Evolutionary conservation across 1,284 basidiomycete species (phyloP).

Genomic region (Boletus chippewaensis): DNA sequence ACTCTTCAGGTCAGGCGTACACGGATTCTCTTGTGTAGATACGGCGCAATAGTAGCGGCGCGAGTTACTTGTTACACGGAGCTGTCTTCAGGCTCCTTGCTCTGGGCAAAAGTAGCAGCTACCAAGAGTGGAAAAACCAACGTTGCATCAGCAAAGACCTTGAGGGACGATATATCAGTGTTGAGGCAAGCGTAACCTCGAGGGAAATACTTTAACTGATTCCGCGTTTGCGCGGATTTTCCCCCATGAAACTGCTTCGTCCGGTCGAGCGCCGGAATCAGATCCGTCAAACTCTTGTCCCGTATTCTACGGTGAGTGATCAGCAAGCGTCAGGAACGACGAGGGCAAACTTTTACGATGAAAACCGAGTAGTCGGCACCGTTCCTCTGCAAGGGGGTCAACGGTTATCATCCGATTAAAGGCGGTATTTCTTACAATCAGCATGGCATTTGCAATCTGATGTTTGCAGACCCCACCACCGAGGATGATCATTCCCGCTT

Average conservation of each 20-base stretch:
- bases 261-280: slow-evolving; percentile 94
- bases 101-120: slow-evolving; percentile 77
- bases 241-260: slow-evolving; percentile 99
- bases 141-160: slow-evolving; percentile 77
- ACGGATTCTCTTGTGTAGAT: slow-evolving; percentile 1
- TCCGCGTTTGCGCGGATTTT: slow-evolving; percentile 92
- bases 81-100: slow-evolving; percentile 12
- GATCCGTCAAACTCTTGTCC: slow-evolving; percentile 99
- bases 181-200: background rate
- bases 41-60: background rate
- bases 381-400: slow-evolving; percentile 62
- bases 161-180: slow-evolving; percentile 2
- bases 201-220: slow-evolving; percentile 76
- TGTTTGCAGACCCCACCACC: slow-evolving; percentile 99
- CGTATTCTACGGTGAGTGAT: slow-evolving; percentile 62
- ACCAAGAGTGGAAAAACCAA: slow-evolving; percentile 88
- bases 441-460: slow-evolving; percentile 98
- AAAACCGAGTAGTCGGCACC: slow-evolving; percentile 98
- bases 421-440: slow-evolving; percentile 63
- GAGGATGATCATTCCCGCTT: slow-evolving; percentile 97
- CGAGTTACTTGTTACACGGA: background rate
- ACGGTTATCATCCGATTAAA: background rate
- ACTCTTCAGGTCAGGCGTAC: slow-evolving; percentile 5
- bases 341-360: slow-evolving; percentile 53
- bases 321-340: background rate